Evolutionary conservation across 1,284 basidiomycete species (phyloP), one percentile per base, ranked within the genome.

Genomic region (Pholiota adiposa): DNA sequence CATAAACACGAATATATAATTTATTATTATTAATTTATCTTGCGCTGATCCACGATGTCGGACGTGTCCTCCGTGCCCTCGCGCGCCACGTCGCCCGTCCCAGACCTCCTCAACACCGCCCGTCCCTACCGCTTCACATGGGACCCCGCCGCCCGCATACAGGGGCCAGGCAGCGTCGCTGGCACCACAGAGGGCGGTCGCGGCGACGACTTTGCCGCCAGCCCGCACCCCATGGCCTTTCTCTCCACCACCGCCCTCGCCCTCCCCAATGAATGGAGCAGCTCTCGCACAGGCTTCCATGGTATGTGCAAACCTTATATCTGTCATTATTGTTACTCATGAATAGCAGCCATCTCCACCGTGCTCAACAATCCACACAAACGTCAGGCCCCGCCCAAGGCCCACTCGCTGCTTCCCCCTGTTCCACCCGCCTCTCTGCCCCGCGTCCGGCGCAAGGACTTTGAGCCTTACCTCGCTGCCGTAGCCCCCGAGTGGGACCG

Each of bases 331-430:
- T 54, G 46, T 61, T 36, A 46, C 57, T 18, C 12, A 18, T 21
- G 14, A 16, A 21, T 25, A 56, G 21, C 64, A 79, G 81, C 79
- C 19, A 81, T 82, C 58, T 82, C 81, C 4, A 82, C 81, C 31
- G 78, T 82, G 9, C 83, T 96, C 57, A 94, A 94, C 68, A 94
- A 91, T 69, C 94, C 94, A 1, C 90, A 91, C 69, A 93, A 89
- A 75, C 83, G 81, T 51, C 89, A 91, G 52, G 92, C 91, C 33
- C 93, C 94, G 8, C 89, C 95, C 23, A 92, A 96, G 71, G 86
- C 91, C 0, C 92, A 94, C 67, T 89, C 93, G 8, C 76, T 87
- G 0, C 79, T 96, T 8, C 93, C 94, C 2, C 76, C 90, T 16
- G 84, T 89, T 3, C 80, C 85, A 3, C 85, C 88, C 0, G 86